Percentiles rank a stretch among this genome's conserved stretches.
These are phyloP conservation scores for Macroventuria anomochaeta DNA, from an alignment of 2,329 filamentous ascomycete species.

Conservation along the genomic window DNA sequence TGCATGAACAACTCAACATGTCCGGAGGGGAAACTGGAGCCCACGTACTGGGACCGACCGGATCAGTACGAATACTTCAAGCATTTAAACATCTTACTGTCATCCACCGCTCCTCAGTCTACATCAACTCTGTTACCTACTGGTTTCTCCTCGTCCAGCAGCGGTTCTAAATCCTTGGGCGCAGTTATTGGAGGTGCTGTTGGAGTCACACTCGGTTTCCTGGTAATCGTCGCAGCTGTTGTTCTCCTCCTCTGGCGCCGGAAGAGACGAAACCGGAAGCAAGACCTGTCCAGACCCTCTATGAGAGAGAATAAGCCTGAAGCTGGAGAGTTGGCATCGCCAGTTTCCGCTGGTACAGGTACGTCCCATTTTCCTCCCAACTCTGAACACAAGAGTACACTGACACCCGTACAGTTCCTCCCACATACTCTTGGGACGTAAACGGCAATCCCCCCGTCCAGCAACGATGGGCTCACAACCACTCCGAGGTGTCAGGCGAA, in stretches of 20 bases:
- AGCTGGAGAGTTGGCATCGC: conserved; percentile 1
- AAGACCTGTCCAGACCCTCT: neutral
- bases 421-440: conserved; percentile 8
- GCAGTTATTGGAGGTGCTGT: conserved; percentile 13
- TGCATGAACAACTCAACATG: conserved; percentile 40
- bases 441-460: neutral
- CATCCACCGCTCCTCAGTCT: conserved; percentile 7
- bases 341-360: conserved; percentile 4
- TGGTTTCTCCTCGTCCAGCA: neutral
- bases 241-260: conserved; percentile 10
- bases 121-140: neutral
- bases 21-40: conserved; percentile 29
- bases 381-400: neutral
- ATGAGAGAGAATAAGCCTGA: conserved; percentile 5
- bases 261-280: neutral
- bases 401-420: neutral
- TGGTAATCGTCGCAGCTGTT: neutral
- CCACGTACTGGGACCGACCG: conserved; percentile 23
- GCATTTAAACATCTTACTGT: conserved; percentile 14
- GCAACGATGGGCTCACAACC: neutral
- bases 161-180: neutral
- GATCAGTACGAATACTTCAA: conserved; percentile 24
- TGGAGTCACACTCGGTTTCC: neutral
- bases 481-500: conserved; percentile 6
- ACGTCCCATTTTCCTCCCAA: neutral